phyloP scores from a whole-genome alignment of 768 basidiomycete genomes.

The Neoboletus subvelutipes region DNA sequence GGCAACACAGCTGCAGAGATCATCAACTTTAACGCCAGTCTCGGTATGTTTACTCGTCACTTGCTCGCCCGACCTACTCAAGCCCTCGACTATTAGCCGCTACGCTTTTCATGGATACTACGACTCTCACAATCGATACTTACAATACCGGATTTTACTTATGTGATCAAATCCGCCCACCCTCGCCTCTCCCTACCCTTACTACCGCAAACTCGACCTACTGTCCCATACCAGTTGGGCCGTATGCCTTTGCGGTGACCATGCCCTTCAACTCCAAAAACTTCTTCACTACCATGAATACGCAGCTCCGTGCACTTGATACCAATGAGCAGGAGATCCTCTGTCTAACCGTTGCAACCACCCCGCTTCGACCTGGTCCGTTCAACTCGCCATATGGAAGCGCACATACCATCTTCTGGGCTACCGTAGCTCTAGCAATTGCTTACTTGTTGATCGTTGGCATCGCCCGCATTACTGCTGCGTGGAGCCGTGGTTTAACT shows the following conservation, averaged over 20 bases:
- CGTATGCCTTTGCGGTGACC: constrained; percentile 77
- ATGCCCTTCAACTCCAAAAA: constrained; percentile 65
- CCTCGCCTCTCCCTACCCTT: constrained; percentile 61
- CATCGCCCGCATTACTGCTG: constrained; percentile 77
- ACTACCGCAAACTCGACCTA: constrained; percentile 40
- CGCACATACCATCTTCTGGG: constrained; percentile 70
- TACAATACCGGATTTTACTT: constrained; percentile 71
- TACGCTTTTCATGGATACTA: constrained; percentile 83
- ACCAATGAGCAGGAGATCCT: constrained; percentile 77
- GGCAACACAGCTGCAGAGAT: constrained; percentile 63
- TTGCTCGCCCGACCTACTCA: constrained; percentile 6
- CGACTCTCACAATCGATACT: constrained; percentile 74
- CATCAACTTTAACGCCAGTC: constrained; percentile 57
- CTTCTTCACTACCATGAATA: constrained; percentile 79
- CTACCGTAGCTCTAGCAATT: constrained; percentile 67
- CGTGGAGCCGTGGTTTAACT: constrained; percentile 71
- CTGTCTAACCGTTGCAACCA: constrained; percentile 77
- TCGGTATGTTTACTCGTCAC: constrained; percentile 48
- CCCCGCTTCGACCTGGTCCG: constrained; percentile 66
- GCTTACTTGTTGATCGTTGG: constrained; percentile 83
- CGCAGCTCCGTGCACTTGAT: constrained; percentile 86
- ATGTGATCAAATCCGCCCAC: constrained; percentile 76
- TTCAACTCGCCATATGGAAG: constrained; percentile 60
- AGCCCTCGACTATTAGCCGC: constrained; percentile 42
- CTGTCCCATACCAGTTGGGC: constrained; percentile 79